Percentiles rank a stretch among this genome's conserved stretches.
Evolutionary conservation across 495 filamentous ascomycete genomes (phyloP).

Genomic region (Immersiella caudata): DNA sequence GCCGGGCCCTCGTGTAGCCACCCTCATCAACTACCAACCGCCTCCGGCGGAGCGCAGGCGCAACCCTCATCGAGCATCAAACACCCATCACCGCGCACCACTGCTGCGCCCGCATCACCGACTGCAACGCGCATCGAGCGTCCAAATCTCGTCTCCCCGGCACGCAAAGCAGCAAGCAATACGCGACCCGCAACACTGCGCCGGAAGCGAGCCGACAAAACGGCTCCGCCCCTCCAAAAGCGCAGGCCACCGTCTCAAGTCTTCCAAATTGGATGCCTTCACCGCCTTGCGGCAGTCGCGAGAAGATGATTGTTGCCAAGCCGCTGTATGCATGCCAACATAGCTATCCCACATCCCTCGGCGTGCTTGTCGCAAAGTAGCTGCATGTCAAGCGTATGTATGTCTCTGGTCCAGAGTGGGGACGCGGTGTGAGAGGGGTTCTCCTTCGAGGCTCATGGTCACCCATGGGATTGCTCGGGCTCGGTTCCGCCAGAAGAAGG

Average conservation of each 20-base stretch:
- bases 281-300: conserved; percentile 19
- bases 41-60: not conserved
- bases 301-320: conserved; percentile 20
- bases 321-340: conserved; percentile 27
- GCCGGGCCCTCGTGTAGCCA: not conserved
- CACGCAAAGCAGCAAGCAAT: not conserved
- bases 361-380: conserved; percentile 11
- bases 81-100: not conserved
- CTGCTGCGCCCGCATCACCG: not conserved
- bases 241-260: conserved; percentile 16
- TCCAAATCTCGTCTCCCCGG: not conserved
- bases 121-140: not conserved
- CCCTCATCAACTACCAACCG: not conserved
- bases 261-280: conserved; percentile 17
- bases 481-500: not conserved
- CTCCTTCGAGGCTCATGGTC: conserved; percentile 22
- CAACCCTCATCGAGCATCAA: conserved; percentile 1
- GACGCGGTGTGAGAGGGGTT: not conserved
- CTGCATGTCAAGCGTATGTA: conserved; percentile 24
- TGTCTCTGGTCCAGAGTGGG: conserved; percentile 4
- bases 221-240: conserved; percentile 20
- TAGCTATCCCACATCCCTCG: conserved; percentile 15
- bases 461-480: conserved; percentile 4
- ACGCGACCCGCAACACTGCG: conserved; percentile 1
- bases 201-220: conserved; percentile 17